phyloP scores from a whole-genome alignment of 2,329 filamentous ascomycete genomes.

The Aureobasidium sp. region DNA sequence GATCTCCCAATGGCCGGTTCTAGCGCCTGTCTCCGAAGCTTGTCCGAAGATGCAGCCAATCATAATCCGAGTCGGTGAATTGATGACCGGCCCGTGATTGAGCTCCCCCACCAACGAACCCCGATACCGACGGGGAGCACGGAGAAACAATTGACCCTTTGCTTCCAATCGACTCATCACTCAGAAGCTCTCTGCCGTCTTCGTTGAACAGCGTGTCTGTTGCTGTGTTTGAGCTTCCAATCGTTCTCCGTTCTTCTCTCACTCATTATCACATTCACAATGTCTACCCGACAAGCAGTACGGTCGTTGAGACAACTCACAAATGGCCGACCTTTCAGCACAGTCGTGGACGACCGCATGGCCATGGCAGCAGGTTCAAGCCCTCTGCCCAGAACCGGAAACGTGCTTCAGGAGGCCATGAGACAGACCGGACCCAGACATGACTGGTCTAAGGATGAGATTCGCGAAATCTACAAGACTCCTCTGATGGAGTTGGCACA shows the following conservation, averaged over 20 bases:
- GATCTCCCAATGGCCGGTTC: neutral
- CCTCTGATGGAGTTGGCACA: constrained; percentile 63
- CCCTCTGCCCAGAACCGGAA: constrained; percentile 17
- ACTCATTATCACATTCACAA: neutral
- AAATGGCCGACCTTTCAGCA: constrained; percentile 24
- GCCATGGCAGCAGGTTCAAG: constrained; percentile 18
- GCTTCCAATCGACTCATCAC: neutral
- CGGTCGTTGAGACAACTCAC: constrained; percentile 14
- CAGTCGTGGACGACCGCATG: constrained; percentile 27
- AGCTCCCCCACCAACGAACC: constrained; percentile 6
- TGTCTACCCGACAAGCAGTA: constrained; percentile 10
- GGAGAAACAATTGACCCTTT: neutral
- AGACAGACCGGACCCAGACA: constrained; percentile 54
- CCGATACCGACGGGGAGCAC: constrained; percentile 1
- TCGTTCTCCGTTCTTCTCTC: neutral
- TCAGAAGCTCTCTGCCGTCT: neutral
- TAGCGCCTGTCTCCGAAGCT: constrained; percentile 1
- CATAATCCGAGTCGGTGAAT: neutral
- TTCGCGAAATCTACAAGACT: constrained; percentile 71
- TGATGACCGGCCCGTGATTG: neutral
- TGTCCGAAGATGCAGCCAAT: constrained; percentile 4
- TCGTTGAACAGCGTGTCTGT: neutral
- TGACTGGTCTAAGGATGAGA: constrained; percentile 75
- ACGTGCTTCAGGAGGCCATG: constrained; percentile 43
- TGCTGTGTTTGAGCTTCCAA: neutral